Base-by-base conservation (phyloP, 2,329 filamentous ascomycete species). In the Cytospora schulzeri region DNA sequence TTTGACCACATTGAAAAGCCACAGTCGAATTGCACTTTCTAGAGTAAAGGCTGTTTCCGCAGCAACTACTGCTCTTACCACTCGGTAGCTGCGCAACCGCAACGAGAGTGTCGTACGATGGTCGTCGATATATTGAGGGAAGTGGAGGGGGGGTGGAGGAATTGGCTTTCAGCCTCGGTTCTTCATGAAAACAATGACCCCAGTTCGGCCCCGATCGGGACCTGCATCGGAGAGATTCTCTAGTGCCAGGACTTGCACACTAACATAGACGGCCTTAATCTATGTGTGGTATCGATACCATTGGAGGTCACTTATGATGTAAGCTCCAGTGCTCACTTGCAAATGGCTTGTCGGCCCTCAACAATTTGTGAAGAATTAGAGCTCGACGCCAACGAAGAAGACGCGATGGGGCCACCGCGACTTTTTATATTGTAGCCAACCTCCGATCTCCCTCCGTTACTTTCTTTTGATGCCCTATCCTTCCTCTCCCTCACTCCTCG, bases 401-500 rank as follows among this genome's bases (percentile, higher is more conserved):
- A 48, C 45, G 45, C 5, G 45, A 48, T 48, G 45, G 45, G 45
- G 45, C 45, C 45, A 48, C 45, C 45, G 14, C 45, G 45, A 19
- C 45, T 22, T 24, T 22, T 5, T 14, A 48, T 24, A 24, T 48
- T 24, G 45, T 48, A 48, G n/a, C 8, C n/a, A 22, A 48, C 3
- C n/a, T 6, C 22, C n/a, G 9, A 24, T 12, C 24, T 24, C 11
- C n/a, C 24, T n/a, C 51, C 26, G 41, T 55, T 22, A 31, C 38
- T 26, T 48, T 28, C 31, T 28, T 14, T 56, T 22, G 3, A 67
- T 67, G 65, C 65, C 62, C 28, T 67, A 67, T 52, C 31, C 53
- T 4, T 29, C 62, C 26, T 29, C 58, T n/a, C 57, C 62, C 26
- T 68, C 67, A 41, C 70, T 78, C 57, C 71, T 77, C 60, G 72